Evolutionary conservation across 176 grass and related monocot species (phyloP), one percentile per base, ranked within the genome.

Genomic region (Aegilops umbellulata): DNA sequence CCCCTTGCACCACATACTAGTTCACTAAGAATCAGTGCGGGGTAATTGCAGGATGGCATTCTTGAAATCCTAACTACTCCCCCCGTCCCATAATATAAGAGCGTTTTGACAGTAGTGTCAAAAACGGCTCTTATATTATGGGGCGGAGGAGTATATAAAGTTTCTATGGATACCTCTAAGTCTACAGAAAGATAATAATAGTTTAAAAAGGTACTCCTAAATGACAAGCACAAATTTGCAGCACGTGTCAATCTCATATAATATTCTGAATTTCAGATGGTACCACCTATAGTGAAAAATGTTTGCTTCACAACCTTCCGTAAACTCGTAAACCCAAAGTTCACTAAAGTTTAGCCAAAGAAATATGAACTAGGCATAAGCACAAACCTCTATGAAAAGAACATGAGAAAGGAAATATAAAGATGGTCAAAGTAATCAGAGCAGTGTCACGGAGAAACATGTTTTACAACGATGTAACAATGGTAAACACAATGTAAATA

Each of bases 401-500:
- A 38, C 2, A 60, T 1, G 12, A 34, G 14, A 77, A 38, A 16
- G 12, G 32, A 74, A 60, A 75, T 84, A 80, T 12, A 35, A 34
- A 61, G 38, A 23, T 60, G 39, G 34, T 15, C 13, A 15, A 47
- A 14, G 44, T 32, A 83, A 55, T 87, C 62, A 72, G 7, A 79
- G 24, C 22, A 42, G 32, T 74, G 8, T 27, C 46, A n/a, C 0
- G 6, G 76, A 68, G 19, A 78, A 86, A 12, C 16, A 82, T 13
- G 57, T 74, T 80, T 61, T 30, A 89, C 41, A 74, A 79, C 36
- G 62, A 82, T 77, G 8, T 69, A 38, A 42, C 65, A 73, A 76
- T 30, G 15, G 15, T 77, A 76, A 53, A 32, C 63, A 64, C 1
- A 89, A 53, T 23, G 60, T 23, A 39, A 6, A 63, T 60, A 58